Evolutionary conservation across 2,329 filamentous ascomycete species (phyloP).

Genomic region (Claviceps sp.): DNA sequence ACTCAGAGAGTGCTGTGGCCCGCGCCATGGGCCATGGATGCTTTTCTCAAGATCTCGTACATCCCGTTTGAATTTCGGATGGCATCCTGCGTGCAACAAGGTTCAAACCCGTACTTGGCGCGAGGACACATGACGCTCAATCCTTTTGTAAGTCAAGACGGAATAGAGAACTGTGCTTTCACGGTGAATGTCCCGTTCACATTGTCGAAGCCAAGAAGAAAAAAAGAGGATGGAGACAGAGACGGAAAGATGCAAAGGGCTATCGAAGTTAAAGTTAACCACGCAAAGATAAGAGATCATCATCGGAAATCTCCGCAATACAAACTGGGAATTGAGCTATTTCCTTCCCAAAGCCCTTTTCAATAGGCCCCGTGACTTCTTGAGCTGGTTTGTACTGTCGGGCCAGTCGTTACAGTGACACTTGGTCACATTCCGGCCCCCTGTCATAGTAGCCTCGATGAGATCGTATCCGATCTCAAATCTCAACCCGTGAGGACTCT

Average conservation of each 20-base stretch:
- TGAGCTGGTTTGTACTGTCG: background rate
- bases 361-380: background rate
- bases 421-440: conserved; percentile 3
- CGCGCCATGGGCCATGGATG: no score
- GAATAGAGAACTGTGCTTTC: no score
- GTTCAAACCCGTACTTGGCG: no score
- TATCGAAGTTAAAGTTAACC: no score
- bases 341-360: background rate
- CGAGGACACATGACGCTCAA: no score
- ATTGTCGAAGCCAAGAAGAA: background rate
- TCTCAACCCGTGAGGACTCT: conserved; percentile 11
- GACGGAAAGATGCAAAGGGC: background rate
- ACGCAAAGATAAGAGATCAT: no score
- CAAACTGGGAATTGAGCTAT: background rate
- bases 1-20: no score
- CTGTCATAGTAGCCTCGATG: conserved; percentile 11
- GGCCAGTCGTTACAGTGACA: conserved; percentile 1
- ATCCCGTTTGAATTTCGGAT: no score
- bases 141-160: no score
- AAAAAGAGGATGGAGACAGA: background rate
- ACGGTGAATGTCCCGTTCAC: no score
- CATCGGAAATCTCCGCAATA: background rate
- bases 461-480: conserved; percentile 13
- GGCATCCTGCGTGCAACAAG: no score
- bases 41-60: no score